phyloP scores from a whole-genome alignment of 23 red algal species.

The Cyanidium caldarium region DNA sequence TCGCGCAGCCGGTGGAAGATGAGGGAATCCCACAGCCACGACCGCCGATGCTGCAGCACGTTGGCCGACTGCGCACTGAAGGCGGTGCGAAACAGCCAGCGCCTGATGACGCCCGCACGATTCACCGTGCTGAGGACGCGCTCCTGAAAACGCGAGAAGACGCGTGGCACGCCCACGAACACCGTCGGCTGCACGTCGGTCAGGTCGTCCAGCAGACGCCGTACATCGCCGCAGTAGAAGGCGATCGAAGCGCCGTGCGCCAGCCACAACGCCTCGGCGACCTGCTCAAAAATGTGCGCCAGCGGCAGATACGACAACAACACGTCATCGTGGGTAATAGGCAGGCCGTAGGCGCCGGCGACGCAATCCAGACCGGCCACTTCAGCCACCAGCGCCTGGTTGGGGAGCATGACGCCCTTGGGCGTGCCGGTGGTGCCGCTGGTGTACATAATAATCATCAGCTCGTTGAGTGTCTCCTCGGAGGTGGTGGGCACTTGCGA shows the following conservation, averaged over 20 bases:
- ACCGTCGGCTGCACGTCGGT: slow-evolving; percentile 61
- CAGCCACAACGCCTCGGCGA: slow-evolving; percentile 40
- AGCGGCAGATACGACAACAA: slow-evolving; percentile 68
- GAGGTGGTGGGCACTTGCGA: neutral
- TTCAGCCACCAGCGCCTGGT: slow-evolving; percentile 43
- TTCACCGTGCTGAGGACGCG: slow-evolving; percentile 35
- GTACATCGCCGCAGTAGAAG: slow-evolving; percentile 76
- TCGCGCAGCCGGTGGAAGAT: slow-evolving; percentile 55
- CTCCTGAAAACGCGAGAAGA: slow-evolving; percentile 76
- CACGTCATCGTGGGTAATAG: slow-evolving; percentile 14
- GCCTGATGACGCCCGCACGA: slow-evolving; percentile 24
- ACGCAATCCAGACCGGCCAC: slow-evolving; percentile 26
- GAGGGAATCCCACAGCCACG: slow-evolving; percentile 52
- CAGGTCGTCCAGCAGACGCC: slow-evolving; percentile 46
- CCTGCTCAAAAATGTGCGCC: slow-evolving; percentile 89
- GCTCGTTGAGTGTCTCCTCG: slow-evolving; percentile 13
- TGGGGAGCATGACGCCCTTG: slow-evolving; percentile 63
- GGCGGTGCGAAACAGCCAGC: slow-evolving; percentile 47
- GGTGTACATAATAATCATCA: slow-evolving; percentile 85
- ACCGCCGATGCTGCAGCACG: slow-evolving; percentile 12
- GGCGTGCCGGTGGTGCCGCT: slow-evolving; percentile 85
- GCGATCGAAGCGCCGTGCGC: slow-evolving; percentile 38
- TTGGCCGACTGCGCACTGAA: slow-evolving; percentile 34
- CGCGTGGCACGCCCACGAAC: slow-evolving; percentile 72
- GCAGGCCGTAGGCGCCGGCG: slow-evolving; percentile 24